Percentiles rank a stretch among this genome's conserved stretches.
These are phyloP conservation scores for Trichomonas tenax DNA, from an alignment of 208 protist genomes.

Conservation along the genomic window DNA sequence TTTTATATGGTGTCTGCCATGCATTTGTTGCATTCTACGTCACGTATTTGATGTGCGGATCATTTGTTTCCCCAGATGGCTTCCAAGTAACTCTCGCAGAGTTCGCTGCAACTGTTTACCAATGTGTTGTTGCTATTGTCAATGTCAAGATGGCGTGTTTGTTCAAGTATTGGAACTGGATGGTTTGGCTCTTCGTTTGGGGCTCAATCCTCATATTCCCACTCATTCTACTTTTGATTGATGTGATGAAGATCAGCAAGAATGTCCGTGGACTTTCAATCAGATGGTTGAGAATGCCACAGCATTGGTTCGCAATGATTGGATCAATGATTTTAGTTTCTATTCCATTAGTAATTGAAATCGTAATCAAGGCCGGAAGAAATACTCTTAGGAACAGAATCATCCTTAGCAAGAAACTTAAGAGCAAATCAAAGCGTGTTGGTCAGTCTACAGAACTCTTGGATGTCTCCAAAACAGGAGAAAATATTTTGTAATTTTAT, in stretches of 20 bases:
- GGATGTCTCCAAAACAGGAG: background rate
- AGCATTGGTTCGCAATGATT: background rate
- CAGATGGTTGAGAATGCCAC: background rate
- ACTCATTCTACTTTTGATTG: background rate
- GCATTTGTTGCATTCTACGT: constrained; percentile 19
- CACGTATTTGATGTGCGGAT: background rate
- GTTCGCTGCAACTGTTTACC: constrained; percentile 1
- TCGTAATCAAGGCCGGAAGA: background rate
- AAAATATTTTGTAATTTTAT: background rate
- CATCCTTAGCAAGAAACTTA: background rate
- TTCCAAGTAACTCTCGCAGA: background rate
- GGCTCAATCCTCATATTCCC: constrained; percentile 19
- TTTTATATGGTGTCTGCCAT: constrained; percentile 4
- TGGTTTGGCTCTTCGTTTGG: background rate
- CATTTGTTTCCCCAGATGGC: background rate
- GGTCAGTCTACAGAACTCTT: background rate
- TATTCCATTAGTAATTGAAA: background rate
- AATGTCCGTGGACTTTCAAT: background rate
- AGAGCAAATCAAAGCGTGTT: background rate
- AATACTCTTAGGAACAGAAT: background rate
- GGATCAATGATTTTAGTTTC: background rate
- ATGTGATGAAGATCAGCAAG: background rate
- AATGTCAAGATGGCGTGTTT: constrained; percentile 21
- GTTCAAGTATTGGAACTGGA: constrained; percentile 22
- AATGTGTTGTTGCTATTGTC: constrained; percentile 18